Evolutionary conservation across 495 filamentous ascomycete genomes (phyloP), one percentile per base, ranked within the genome.

Genomic region (Neurospora intermedia): DNA sequence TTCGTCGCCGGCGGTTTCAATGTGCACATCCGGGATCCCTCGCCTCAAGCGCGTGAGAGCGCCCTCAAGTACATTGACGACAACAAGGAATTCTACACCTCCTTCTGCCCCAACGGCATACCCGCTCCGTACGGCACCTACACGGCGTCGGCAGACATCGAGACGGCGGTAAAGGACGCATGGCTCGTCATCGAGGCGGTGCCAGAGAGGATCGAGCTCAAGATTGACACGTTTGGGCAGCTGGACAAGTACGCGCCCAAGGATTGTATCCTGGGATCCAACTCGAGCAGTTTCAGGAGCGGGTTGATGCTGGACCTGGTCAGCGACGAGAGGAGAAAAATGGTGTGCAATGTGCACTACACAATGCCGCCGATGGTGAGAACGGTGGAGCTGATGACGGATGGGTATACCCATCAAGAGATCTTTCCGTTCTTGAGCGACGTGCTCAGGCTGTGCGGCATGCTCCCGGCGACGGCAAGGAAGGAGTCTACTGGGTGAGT

Each of bases 371-470:
- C 87, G 0, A 74, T 73, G 40, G 82, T 83, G 66, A 75, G 76
- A 7, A 80, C 76, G 15, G 86, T 89, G 6, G 88, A 89, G 79
- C 69, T 90, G 70, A 89, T 90, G 88, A 86, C 87, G 0, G 77
- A 78, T 76, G 87, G 87, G 0, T 70, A 80, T n/a, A 90, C 88
- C 18, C 75, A 81, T 40, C 73, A 76, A 0, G 79, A 74, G 6
- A 78, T 89, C 2, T 82, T 90, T 69, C 73, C 76, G 0, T 83
- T 85, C 42, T 20, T 89, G 74, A 77, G 69, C 2, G 74, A 81
- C 41, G 45, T 81, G 4, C 77, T 83, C 70, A 73, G 76, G 6
- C 78, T 83, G 42, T 81, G 81, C 62, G 87, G 85, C 31, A 81
- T 83, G 62, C 15, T 77, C 1, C 84, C 85, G 70, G 35, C 79